These are phyloP conservation scores for Cordyceps militaris DNA, from an alignment of 2,329 filamentous ascomycete genomes.

Conservation along the genomic window DNA sequence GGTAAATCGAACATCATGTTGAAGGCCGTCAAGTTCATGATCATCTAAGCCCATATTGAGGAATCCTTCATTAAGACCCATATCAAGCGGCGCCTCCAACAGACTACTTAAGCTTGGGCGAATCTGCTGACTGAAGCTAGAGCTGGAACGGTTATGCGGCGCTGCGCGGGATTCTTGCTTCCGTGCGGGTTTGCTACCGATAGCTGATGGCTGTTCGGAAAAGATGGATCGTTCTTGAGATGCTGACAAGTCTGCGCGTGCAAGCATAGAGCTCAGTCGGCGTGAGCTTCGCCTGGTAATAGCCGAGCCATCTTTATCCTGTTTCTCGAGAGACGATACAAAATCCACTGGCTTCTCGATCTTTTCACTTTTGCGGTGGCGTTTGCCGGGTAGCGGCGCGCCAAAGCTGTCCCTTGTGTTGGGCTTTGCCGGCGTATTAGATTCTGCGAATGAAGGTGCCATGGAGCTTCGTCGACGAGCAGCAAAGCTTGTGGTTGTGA, in stretches of 20 bases:
- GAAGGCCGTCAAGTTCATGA: conserved; percentile 62
- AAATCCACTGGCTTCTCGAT: conserved; percentile 51
- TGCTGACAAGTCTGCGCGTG: conserved; percentile 76
- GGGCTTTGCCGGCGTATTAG: conserved; percentile 67
- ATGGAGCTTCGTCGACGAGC: conserved; percentile 55
- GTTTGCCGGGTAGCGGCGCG: conserved; percentile 46
- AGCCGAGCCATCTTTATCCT: conserved; percentile 49
- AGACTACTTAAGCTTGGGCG: conserved; percentile 53
- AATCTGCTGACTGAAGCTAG: conserved; percentile 39
- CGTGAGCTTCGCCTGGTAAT: conserved; percentile 56
- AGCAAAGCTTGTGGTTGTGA: conserved; percentile 40
- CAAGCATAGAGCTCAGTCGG: conserved; percentile 84
- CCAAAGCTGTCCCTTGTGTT: conserved; percentile 73
- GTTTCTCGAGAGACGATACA: conserved; percentile 62
- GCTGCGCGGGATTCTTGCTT: conserved; percentile 63
- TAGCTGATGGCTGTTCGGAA: conserved; percentile 51
- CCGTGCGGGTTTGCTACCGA: conserved; percentile 41
- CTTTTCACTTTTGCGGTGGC: conserved; percentile 44
- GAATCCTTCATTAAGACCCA: conserved; percentile 64
- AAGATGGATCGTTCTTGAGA: conserved; percentile 79
- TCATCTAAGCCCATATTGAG: conserved; percentile 67
- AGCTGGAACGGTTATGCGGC: conserved; percentile 32
- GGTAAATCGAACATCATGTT: conserved; percentile 64
- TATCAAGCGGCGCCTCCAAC: conserved; percentile 61
- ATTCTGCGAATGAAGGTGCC: conserved; percentile 63